A percentile compares a stretch with the other conserved stretches of the same genome.
Evolutionary conservation across 1,284 basidiomycete species (phyloP).

Genomic region (Papiliotrema flavescens): DNA sequence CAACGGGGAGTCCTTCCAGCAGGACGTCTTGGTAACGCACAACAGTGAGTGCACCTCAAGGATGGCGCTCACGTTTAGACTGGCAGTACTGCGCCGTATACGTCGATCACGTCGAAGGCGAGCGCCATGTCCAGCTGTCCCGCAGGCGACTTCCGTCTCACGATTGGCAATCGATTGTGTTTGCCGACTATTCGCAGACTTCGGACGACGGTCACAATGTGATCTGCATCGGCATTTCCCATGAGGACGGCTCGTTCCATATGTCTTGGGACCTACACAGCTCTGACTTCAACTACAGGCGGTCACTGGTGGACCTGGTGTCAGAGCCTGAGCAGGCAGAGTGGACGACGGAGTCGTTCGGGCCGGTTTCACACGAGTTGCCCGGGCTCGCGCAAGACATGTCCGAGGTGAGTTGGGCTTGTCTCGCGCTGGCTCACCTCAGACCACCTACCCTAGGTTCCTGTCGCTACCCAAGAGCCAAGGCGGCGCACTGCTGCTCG

Average conservation of each 20-base stretch:
- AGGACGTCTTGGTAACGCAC: no score
- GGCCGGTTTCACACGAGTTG: slow-evolving; percentile 38
- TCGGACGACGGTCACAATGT: slow-evolving; percentile 52
- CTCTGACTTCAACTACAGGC: slow-evolving; percentile 50
- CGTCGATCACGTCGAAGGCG: slow-evolving; percentile 24
- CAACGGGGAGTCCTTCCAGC: slow-evolving; percentile 54
- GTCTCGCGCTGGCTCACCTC: slow-evolving; percentile 21
- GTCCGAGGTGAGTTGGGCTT: slow-evolving; percentile 14
- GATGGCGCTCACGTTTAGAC: slow-evolving; percentile 38
- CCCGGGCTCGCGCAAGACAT: slow-evolving; percentile 42
- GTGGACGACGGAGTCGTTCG: slow-evolving; percentile 16
- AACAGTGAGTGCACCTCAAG: slow-evolving; percentile 34
- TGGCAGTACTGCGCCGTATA: slow-evolving; percentile 53
- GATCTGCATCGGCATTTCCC: slow-evolving; percentile 47
- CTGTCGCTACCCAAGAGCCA: slow-evolving; percentile 12
- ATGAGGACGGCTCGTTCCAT: slow-evolving; percentile 51
- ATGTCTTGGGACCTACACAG: slow-evolving; percentile 53
- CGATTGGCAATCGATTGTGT: slow-evolving; percentile 48
- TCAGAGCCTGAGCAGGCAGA: slow-evolving; percentile 30
- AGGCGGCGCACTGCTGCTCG: slow-evolving; percentile 38
- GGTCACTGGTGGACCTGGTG: slow-evolving; percentile 29
- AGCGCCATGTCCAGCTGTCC: slow-evolving; percentile 46
- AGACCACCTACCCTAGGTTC: slow-evolving; percentile 3
- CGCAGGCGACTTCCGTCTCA: slow-evolving; percentile 33
- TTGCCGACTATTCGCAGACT: slow-evolving; percentile 51